Conservation (phyloP, 345 rosid species). For the Eutrema japonicum region DNA sequence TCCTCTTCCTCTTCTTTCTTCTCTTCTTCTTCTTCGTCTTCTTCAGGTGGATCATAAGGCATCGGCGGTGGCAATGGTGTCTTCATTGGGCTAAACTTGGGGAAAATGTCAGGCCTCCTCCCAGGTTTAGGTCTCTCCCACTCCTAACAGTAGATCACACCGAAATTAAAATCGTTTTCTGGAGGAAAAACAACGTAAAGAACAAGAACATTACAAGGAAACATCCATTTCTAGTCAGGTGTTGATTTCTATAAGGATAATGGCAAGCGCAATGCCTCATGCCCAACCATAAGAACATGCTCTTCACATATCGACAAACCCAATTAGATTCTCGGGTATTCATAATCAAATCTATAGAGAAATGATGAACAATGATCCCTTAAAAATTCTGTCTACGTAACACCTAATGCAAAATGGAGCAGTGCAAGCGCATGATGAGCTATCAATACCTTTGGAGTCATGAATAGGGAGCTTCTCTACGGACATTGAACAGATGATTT, state of each 20-base stretch:
- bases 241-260: neutral
- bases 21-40: slow-evolving; percentile 79
- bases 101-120: slow-evolving; percentile 75
- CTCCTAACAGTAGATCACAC: slow-evolving; percentile 50
- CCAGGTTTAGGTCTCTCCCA: slow-evolving; percentile 83
- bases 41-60: slow-evolving; percentile 78
- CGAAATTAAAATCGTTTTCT: neutral
- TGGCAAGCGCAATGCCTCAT: neutral
- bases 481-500: neutral
- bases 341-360: neutral
- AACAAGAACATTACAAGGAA: too few species aligned
- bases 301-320: neutral
- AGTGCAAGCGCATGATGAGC: neutral
- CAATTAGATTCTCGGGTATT: neutral
- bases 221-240: slow-evolving; percentile 6
- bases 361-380: neutral
- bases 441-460: neutral
- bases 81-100: slow-evolving; percentile 80
- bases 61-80: slow-evolving; percentile 76
- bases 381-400: neutral
- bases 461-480: neutral
- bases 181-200: neutral
- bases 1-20: slow-evolving; percentile 71
- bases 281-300: neutral
- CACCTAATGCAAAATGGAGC: slow-evolving; percentile 13